Evolutionary conservation across 768 basidiomycete species (phyloP), one percentile per base, ranked within the genome.

Genomic region (Tricholoma hemisulphureum): DNA sequence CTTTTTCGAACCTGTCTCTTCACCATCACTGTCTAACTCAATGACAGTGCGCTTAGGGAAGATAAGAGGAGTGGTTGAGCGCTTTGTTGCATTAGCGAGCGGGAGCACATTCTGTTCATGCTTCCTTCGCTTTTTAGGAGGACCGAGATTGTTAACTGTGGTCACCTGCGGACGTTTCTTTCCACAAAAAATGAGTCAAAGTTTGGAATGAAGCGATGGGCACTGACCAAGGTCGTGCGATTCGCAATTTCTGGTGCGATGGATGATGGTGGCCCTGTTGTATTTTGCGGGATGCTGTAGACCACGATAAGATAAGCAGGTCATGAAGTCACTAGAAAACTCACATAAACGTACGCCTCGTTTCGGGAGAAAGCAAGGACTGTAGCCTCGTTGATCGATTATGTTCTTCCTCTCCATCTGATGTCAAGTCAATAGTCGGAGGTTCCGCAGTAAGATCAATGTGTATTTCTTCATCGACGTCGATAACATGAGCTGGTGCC

Each of bases 21-120:
- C 62, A 2, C 59, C 63, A 21, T 65, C 63, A 21, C 64, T 63
- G 28, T 65, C 60, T 35, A 63, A 23, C 11, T 61, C 61, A 3
- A 65, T 23, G 7, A 58, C 21, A 24, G 48, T 26, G 6, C 53
- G 37, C 31, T 54, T 54, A 34, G 16, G n/a, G 1, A 23, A 23
- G 21, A 28, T 23, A 37, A 9, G 35, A 18, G 37, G 53, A 6
- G 26, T 43, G n/a, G n/a, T n/a, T 28, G 53, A 43, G 23, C 20
- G 23, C 4, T 54, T 43, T 29, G 14, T 7, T 20, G n/a, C 24
- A 14, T 10, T 39, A 10, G 23, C 0, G 23, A 7, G 23, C n/a
- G 29, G 11, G 1, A 31, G 53, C 18, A 31, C 10, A 23, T 31
- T 43, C 53, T 20, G 24, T 1, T 43, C 53, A 13, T 43, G 53